Base-by-base conservation (phyloP, 1,284 basidiomycete genomes). In the Golubevia pallescens region DNA sequence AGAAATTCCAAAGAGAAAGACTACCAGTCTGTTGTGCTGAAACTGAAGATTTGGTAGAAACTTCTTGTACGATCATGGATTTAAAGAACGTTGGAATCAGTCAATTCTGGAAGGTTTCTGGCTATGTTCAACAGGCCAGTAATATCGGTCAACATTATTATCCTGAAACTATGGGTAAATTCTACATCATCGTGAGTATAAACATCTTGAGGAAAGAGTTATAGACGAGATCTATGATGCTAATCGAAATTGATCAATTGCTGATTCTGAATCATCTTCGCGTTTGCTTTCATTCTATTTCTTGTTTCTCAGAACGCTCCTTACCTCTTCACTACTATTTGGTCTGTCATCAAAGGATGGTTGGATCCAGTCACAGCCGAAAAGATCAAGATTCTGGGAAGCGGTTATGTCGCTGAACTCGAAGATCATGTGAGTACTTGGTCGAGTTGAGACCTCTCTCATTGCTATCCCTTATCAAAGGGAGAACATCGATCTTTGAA, bases 61-160 rank as follows among this genome's bases (percentile, higher is more conserved):
- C 95, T n/a, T 93, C 91, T 66, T 98, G 95, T 90, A 98, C 96
- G 67, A 96, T 99, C 88, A 90, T 99, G 87, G 96, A 99, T 86
- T 90, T 99, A 69, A 87, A 91, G 67, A 90, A 90, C 83, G 94
- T 97, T 63, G 91, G 92, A 28, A 86, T 98, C 73, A 88, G 89
- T 69, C 91, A 90, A 83, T 99, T 97, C 86, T 95, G 92, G 88
- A 91, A 90, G 84, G 95, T 97, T 87, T 95, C 94, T 87, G 91
- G 93, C 87, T 97, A 96, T 88, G 92, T 99, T 57, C 90, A 89
- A 72, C 87, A 91, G 51, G 93, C 95, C 0, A 89, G 92, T 2
- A 86, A 88, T 56, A 92, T 98, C 86, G 93, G 93, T 5, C 95
- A 98, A 88, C 90, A 96, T 87, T 89, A 93, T 79, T 97, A 88